phyloP scores from a whole-genome alignment of 1,139 yeast species.

The Blastobotrys arbuscula region DNA sequence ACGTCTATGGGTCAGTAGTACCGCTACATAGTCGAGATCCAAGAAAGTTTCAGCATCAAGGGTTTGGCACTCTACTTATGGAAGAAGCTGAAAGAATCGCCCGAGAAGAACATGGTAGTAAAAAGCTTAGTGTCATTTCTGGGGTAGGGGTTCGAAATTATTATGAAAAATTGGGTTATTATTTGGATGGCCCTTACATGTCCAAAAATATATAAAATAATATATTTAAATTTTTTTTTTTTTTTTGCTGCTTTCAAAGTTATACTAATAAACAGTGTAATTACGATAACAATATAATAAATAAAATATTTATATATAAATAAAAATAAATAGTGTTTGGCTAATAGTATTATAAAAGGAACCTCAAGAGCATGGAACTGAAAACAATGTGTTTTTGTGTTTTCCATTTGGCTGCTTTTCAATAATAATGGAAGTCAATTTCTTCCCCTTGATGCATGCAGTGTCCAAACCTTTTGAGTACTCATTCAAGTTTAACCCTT shows the following conservation, averaged over 20 bases:
- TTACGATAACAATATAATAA: neutral
- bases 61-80: constrained; percentile 95
- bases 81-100: constrained; percentile 98
- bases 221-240: neutral
- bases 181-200: constrained; percentile 94
- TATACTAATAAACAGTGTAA: neutral
- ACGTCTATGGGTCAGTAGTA: constrained; percentile 95
- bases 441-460: constrained; percentile 73
- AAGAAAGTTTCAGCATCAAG: constrained; percentile 97
- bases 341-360: neutral
- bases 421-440: constrained; percentile 59
- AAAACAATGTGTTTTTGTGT: constrained; percentile 29
- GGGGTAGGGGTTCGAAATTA: constrained; percentile 98
- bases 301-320: neutral
- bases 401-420: constrained; percentile 28
- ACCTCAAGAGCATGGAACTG: constrained; percentile 27
- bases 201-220: constrained; percentile 48
- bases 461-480: constrained; percentile 77
- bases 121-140: constrained; percentile 85
- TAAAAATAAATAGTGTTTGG: neutral
- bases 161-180: constrained; percentile 86
- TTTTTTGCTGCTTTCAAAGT: neutral
- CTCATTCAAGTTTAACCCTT: constrained; percentile 61
- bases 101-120: constrained; percentile 88
- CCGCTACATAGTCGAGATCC: constrained; percentile 98